Percentiles rank a stretch among this genome's conserved stretches.
Conservation (phyloP, 306 rosid species). For the Luffa acutangula region DNA sequence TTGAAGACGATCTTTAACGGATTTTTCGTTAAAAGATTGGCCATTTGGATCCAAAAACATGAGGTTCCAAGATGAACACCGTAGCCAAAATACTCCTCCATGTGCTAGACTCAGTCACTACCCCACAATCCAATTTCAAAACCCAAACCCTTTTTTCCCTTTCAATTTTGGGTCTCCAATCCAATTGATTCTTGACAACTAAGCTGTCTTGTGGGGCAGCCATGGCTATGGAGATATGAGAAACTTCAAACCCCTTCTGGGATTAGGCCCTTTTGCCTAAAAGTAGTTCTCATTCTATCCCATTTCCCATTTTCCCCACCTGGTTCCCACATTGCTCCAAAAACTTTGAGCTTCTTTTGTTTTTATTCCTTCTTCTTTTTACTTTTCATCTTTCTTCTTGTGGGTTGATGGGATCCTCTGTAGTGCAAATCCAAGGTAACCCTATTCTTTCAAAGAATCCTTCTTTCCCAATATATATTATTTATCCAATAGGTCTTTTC, state of each 20-base stretch:
- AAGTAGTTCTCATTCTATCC: conserved; percentile 2
- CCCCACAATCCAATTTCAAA: neutral
- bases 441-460: conserved; percentile 22
- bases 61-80: conserved; percentile 22
- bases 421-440: conserved; percentile 23
- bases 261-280: neutral
- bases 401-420: conserved; percentile 12
- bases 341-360: neutral
- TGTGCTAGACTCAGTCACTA: conserved; percentile 32
- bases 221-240: neutral
- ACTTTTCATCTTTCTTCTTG: neutral
- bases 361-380: neutral
- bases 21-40: conserved; percentile 23
- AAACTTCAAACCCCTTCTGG: neutral
- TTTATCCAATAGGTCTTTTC: conserved; percentile 5
- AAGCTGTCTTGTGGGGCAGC: neutral
- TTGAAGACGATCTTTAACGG: conserved; percentile 20
- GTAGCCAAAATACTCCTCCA: conserved; percentile 14
- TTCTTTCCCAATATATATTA: conserved; percentile 11
- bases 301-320: neutral
- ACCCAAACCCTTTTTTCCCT: neutral
- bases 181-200: neutral
- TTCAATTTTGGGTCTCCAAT: neutral
- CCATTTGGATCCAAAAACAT: conserved; percentile 16
- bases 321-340: neutral